Evolutionary conservation across 75 land plant genomes (phyloP), one percentile per base, ranked within the genome.

Genomic region (Picea sitchensis): DNA sequence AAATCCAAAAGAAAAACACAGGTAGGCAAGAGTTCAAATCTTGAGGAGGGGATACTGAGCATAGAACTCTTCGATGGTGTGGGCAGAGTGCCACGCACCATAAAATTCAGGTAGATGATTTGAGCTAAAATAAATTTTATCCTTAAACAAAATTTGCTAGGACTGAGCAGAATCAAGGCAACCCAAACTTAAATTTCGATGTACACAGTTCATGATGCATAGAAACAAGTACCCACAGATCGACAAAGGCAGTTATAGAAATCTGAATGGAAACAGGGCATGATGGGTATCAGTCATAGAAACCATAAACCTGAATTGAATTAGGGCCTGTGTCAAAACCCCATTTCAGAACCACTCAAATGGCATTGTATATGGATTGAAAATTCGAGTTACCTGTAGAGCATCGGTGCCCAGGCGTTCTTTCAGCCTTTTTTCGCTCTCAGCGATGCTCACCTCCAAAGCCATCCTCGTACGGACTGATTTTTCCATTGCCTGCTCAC

Each of bases 401-500:
- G 72, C 73, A 51, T 26, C 58, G 20, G 59, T 12, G 38, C 83
- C 80, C 11, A 81, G 21, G 58, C 26, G 73, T 62, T 81, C 83
- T 14, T 77, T 64, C 18, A 77, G 41, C 57, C 80, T 57, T 57
- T 61, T 76, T 63, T 81, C 80, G 38, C 83, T 81, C 58, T 77
- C 77, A 8, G 54, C 58, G 5, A 76, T 47, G 8, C 75, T 76
- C 15, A 76, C 79, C 54, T 81, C 68, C 6, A 81, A 78, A 14
- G 83, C 83, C 79, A 77, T 81, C 36, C 65, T 81, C 34, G 31
- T 59, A 20, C 83, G 38, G 26, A 78, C 58, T 44, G 64, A 61
- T 77, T 81, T 81, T 61, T 81, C 83, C 81, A 81, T 60, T 23
- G 83, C 73, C 80, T 81, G 73, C 12, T 51, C 14, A 75, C 59